These are phyloP conservation scores for Fusarium azukiicola DNA, from an alignment of 2,329 filamentous ascomycete species.

Conservation along the genomic window DNA sequence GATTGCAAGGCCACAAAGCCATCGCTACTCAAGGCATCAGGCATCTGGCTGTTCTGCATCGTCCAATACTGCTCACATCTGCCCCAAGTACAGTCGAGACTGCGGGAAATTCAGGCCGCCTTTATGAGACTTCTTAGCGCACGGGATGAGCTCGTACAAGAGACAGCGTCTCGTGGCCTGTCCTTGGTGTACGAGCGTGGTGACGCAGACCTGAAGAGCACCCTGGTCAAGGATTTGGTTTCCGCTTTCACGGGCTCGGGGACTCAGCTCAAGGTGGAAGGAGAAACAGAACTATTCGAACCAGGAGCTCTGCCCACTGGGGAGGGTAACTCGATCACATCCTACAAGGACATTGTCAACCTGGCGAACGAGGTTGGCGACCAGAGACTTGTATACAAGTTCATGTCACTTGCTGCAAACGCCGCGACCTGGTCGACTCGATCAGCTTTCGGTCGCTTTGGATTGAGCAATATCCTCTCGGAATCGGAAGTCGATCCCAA, in stretches of 20 bases:
- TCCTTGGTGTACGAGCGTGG: slow-evolving; percentile 97
- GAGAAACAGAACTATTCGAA: slow-evolving; percentile 96
- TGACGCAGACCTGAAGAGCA: slow-evolving; percentile 88
- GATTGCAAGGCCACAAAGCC: slow-evolving; percentile 94
- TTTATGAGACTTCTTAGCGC: slow-evolving; percentile 95
- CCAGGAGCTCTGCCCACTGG: slow-evolving; percentile 94
- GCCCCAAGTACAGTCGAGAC: slow-evolving; percentile 84
- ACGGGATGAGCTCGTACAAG: slow-evolving; percentile 96
- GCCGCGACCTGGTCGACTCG: slow-evolving; percentile 99
- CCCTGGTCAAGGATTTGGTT: slow-evolving; percentile 93
- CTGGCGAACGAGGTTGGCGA: slow-evolving; percentile 98
- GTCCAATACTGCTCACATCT: slow-evolving; percentile 94
- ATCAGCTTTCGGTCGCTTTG: slow-evolving; percentile 96
- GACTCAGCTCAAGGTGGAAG: slow-evolving; percentile 89
- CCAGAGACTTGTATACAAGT: slow-evolving; percentile 97
- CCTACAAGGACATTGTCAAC: slow-evolving; percentile 98
- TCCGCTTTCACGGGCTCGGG: slow-evolving; percentile 91
- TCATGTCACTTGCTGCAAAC: slow-evolving; percentile 98
- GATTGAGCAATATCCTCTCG: slow-evolving; percentile 94
- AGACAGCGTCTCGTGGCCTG: slow-evolving; percentile 94
- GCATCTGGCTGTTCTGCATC: slow-evolving; percentile 96
- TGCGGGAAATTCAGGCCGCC: slow-evolving; percentile 90
- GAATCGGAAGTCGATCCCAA: slow-evolving; percentile 95
- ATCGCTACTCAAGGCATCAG: slow-evolving; percentile 93
- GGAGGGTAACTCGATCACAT: slow-evolving; percentile 93